A percentile compares a stretch with the other conserved stretches of the same genome.
Conservation (phyloP, 441 rosid genomes). For the Gossypium davidsonii region DNA sequence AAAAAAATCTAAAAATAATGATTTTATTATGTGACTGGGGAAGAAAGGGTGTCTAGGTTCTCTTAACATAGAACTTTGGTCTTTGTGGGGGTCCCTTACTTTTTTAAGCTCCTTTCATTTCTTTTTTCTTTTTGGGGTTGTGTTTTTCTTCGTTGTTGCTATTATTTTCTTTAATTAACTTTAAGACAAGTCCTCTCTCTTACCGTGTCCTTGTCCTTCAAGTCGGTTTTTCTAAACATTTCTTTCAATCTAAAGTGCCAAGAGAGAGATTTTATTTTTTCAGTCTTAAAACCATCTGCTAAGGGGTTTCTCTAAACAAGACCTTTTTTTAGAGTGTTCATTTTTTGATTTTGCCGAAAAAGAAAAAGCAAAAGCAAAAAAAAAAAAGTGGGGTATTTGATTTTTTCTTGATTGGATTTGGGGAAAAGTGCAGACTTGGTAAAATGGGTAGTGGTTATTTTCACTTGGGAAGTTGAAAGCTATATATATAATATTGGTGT, state of each 20-base stretch:
- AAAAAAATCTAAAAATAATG: not conserved
- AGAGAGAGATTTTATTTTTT: not conserved
- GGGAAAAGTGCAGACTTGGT: not conserved
- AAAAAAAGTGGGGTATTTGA: too few species aligned
- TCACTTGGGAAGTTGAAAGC: conserved; percentile 12
- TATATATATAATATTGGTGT: not conserved
- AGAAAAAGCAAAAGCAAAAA: not conserved
- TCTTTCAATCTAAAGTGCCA: not conserved
- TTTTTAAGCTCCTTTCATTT: not conserved
- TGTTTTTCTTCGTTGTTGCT: not conserved
- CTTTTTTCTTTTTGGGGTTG: not conserved
- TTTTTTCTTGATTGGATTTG: not conserved
- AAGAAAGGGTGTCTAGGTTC: not conserved
- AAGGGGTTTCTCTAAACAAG: not conserved
- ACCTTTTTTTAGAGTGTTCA: not conserved
- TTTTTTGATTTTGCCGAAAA: not conserved
- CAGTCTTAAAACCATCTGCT: not conserved
- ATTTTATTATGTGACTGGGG: not conserved
- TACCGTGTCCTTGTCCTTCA: not conserved
- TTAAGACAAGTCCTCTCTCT: not conserved
- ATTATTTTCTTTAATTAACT: not conserved
- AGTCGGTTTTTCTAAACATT: not conserved
- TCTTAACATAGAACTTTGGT: not conserved
- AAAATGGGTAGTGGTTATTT: not conserved
- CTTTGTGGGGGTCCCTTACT: not conserved